Evolutionary conservation across 2,329 filamentous ascomycete species (phyloP).

Genomic region (Epichloe typhina): DNA sequence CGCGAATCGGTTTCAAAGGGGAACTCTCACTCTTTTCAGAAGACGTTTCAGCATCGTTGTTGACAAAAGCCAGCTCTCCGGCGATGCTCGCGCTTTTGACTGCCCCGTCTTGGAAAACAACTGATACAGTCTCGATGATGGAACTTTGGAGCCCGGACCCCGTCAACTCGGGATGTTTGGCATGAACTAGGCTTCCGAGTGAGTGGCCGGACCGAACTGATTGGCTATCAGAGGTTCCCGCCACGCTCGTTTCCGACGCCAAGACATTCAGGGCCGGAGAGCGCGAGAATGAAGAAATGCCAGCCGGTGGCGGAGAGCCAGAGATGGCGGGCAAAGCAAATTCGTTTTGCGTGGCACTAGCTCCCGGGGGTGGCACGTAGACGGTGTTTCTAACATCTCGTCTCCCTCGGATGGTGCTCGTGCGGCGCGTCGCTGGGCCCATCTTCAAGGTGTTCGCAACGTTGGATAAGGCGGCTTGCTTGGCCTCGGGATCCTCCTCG

Average conservation of each 20-base stretch:
- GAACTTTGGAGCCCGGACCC: slow-evolving; percentile 74
- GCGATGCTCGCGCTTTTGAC: slow-evolving; percentile 61
- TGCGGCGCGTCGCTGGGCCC: slow-evolving; percentile 52
- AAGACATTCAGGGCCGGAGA: slow-evolving; percentile 39
- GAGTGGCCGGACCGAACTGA: slow-evolving; percentile 85
- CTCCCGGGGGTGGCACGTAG: slow-evolving; percentile 45
- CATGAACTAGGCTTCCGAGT: slow-evolving; percentile 52
- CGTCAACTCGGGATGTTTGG: slow-evolving; percentile 70
- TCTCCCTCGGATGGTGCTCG: slow-evolving; percentile 71
- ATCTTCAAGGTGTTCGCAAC: slow-evolving; percentile 60
- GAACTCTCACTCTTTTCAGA: slow-evolving; percentile 36
- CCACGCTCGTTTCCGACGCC: slow-evolving; percentile 48
- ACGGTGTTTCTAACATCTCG: slow-evolving; percentile 88
- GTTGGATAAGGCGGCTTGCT: slow-evolving; percentile 59
- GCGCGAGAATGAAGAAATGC: slow-evolving; percentile 15
- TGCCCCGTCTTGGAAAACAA: slow-evolving; percentile 62
- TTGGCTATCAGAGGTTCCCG: slow-evolving; percentile 64
- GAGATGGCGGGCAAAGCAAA: slow-evolving; percentile 1
- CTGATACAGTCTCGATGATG: slow-evolving; percentile 82
- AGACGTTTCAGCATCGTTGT: slow-evolving; percentile 41
- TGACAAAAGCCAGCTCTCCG: slow-evolving; percentile 81
- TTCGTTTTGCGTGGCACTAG: background rate
- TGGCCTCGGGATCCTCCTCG: slow-evolving; percentile 63
- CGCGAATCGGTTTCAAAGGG: background rate
- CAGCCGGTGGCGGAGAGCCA: slow-evolving; percentile 7